phyloP scores from a whole-genome alignment of 2,329 filamentous ascomycete species.

The Blastomyces gilchristii region DNA sequence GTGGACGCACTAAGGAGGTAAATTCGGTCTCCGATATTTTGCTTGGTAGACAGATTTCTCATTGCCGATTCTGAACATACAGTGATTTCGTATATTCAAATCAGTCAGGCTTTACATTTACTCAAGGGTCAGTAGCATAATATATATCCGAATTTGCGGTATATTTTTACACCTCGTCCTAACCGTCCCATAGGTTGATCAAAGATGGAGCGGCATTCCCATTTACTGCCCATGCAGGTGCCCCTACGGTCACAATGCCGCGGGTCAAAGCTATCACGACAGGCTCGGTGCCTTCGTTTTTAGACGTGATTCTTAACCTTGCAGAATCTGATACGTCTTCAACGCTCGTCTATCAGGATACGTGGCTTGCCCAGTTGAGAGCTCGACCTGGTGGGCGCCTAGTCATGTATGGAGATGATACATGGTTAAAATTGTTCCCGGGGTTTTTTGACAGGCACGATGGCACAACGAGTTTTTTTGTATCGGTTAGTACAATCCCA shows the following conservation, averaged over 20 bases:
- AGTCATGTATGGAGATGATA: slow-evolving; percentile 95
- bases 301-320: slow-evolving; percentile 93
- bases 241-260: slow-evolving; percentile 97
- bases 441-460: slow-evolving; percentile 76
- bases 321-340: slow-evolving; percentile 89
- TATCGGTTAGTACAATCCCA: slow-evolving; percentile 57
- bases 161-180: slow-evolving; percentile 8
- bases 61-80: slow-evolving; percentile 4
- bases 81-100: slow-evolving; percentile 89
- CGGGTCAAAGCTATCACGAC: slow-evolving; percentile 95
- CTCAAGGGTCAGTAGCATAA: slow-evolving; percentile 56
- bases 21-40: not conserved
- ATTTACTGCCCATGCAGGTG: slow-evolving; percentile 91
- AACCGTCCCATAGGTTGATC: slow-evolving; percentile 55
- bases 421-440: slow-evolving; percentile 95
- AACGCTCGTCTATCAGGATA: slow-evolving; percentile 78
- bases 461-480: slow-evolving; percentile 95
- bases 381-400: slow-evolving; percentile 60
- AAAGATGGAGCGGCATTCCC: slow-evolving; percentile 72
- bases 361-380: slow-evolving; percentile 90
- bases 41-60: not conserved
- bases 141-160: slow-evolving; percentile 3
- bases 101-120: slow-evolving; percentile 72
- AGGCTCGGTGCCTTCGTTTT: slow-evolving; percentile 93
- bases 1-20: slow-evolving; percentile 89